Percentiles rank a stretch among this genome's conserved stretches.
phyloP scores from a whole-genome alignment of 306 rosid species.

The Cucumis hystrix region DNA sequence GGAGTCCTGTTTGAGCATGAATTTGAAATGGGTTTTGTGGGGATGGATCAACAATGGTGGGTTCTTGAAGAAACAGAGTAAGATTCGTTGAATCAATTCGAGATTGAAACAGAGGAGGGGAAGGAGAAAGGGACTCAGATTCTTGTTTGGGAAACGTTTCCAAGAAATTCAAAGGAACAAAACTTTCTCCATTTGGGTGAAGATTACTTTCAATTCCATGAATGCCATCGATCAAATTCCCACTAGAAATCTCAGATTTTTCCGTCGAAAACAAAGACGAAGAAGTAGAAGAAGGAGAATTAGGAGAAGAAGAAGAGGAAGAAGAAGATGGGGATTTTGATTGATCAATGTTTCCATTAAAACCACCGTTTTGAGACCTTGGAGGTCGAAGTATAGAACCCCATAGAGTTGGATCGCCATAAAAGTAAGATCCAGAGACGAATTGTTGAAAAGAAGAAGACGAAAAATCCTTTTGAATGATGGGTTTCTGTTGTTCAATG shows the following conservation, averaged over 20 bases:
- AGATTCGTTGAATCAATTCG: conserved; percentile 36
- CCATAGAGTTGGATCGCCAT: conserved; percentile 31
- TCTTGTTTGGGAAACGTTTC: conserved; percentile 46
- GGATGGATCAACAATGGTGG: conserved; percentile 13
- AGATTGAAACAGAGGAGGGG: conserved; percentile 23
- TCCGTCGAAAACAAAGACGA: conserved; percentile 14
- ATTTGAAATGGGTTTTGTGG: conserved; percentile 10
- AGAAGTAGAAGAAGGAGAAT: conserved; percentile 25
- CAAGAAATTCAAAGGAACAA: conserved; percentile 50
- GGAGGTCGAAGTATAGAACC: conserved; percentile 20
- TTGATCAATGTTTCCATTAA: neutral
- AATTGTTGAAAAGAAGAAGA: conserved; percentile 35
- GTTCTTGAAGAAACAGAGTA: conserved; percentile 48
- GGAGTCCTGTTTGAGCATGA: conserved; percentile 15
- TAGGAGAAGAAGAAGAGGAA: conserved; percentile 15
- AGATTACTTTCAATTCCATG: conserved; percentile 10
- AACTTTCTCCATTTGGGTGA: conserved; percentile 12
- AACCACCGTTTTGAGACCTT: conserved; percentile 11
- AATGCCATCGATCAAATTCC: conserved; percentile 12
- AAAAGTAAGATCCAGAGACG: conserved; percentile 35
- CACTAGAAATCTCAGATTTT: conserved; percentile 17
- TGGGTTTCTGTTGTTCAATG: conserved; percentile 32
- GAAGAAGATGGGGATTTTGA: conserved; percentile 29
- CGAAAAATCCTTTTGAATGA: conserved; percentile 32
- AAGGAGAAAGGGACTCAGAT: conserved; percentile 15